Base-by-base conservation (phyloP, 371 early-diverging fungal genomes). In the Circinella umbellata region DNA sequence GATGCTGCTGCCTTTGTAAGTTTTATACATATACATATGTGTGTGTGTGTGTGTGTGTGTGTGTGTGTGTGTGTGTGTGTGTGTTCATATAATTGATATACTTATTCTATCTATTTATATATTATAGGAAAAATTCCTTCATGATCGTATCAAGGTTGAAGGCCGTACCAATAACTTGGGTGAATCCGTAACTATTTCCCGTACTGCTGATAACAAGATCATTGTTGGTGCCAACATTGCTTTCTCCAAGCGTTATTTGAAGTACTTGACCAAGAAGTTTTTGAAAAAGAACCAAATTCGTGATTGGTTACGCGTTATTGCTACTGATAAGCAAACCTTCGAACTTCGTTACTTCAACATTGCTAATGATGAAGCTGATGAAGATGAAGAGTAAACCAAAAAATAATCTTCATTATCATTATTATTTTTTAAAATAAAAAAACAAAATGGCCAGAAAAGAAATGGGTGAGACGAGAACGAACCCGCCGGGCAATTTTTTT, bases 251-350 rank as follows among this genome's bases (percentile, higher is more conserved):
- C 94, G 97, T 76, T 98, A 98, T 94, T 84, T 98, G 86, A 99
- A 99, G 94, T 99, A 99, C 93, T 92, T 98, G 65, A 94, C 98
- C 88, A 99, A 99, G 95, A 96, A 96, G 92, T 99, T 96, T 95
- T 90, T 99, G 89, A 99, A 99, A 95, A 97, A 99, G 95, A 89
- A 97, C 93, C 90, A 92, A 85, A 92, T 99, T 86, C 93, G 97
- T 83, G 99, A 99, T 90, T 98, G 95, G 95, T 88, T 99, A 82
- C 96, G 98, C 85, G 98, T 98, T 73, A 90, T 98, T 82, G 90
- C 98, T 80, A 83, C 90, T 76, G 85, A 87, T 89, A 95, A 96
- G 95, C 82, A 86, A 76, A 89, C 95, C 82, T 99, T 95, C 89
- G 92, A 95, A 88, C 92, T 99, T 85, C 89, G 92, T 78, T 99